Evolutionary conservation across 768 basidiomycete genomes (phyloP), one percentile per base, ranked within the genome.

Genomic region (Russula lepida): DNA sequence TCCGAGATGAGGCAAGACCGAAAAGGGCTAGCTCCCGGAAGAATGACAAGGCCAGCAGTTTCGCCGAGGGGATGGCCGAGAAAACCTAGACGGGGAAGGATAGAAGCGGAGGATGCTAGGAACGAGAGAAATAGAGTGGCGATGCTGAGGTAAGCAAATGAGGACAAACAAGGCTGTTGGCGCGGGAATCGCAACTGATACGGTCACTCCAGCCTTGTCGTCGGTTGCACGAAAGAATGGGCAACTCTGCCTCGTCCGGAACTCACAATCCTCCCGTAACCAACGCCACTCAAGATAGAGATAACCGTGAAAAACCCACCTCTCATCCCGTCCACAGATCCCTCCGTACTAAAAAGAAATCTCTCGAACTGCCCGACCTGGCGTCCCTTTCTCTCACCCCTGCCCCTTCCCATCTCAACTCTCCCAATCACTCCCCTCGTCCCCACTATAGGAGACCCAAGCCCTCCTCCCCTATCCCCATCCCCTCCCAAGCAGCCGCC

Each of bases 361-460:
- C 85, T 0, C 81, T 90, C 21, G 86, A 90, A 70, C 78, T 90
- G 27, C 88, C 88, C 56, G 88, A 89, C 75, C 83, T 90, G 67
- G 79, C 79, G 13, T 73, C 74, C 60, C 77, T 81, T 64, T 73
- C 78, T 48, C 68, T 81, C 63, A 77, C 79, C 59, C 77, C 78
- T 60, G 73, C 73, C 52, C 66, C 72, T 46, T 74, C 75, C 30
- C 69, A 70, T 59, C 72, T 70, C 47, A 68, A 66, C 59, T 74
- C 76, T 49, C 71, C 74, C 41, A 73, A 75, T 49, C 70, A 73
- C 52, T 76, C 78, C 30, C 76, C 77, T 66, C 75, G 75, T 72
- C 73, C 74, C 23, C 70, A 71, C 32, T 69, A 72, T 66, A 76
- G 77, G 67, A 72, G 77, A 5, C 72, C 72, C 1, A 75, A 76